Percentiles rank a stretch among this genome's conserved stretches.
Evolutionary conservation across 1,284 basidiomycete species (phyloP).

Genomic region (Mycosarcoma maydis): DNA sequence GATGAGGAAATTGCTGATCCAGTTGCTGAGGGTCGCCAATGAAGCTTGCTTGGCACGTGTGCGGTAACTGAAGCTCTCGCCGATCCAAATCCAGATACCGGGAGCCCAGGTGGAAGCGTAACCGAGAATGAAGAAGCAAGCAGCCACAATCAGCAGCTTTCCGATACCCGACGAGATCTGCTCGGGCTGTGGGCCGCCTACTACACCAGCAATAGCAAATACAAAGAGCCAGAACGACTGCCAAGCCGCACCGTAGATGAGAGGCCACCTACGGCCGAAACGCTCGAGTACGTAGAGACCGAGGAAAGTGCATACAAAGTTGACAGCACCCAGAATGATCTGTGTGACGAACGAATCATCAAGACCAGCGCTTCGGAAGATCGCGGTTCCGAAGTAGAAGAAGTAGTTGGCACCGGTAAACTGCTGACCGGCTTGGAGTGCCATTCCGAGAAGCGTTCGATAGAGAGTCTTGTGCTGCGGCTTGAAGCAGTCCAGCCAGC

Average conservation of each 20-base stretch:
- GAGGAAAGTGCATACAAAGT: slow-evolving; percentile 73
- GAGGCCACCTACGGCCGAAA: slow-evolving; percentile 71
- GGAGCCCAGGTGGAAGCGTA: slow-evolving; percentile 78
- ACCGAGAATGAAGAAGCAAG: slow-evolving; percentile 80
- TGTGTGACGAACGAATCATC: slow-evolving; percentile 73
- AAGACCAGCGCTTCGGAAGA: slow-evolving; percentile 78
- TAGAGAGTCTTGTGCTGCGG: slow-evolving; percentile 58
- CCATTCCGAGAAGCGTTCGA: slow-evolving; percentile 71
- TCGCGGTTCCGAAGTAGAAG: slow-evolving; percentile 71
- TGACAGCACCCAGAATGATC: slow-evolving; percentile 73
- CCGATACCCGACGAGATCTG: slow-evolving; percentile 67
- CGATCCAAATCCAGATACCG: slow-evolving; percentile 63
- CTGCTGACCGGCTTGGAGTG: slow-evolving; percentile 78
- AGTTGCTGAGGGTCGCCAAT: slow-evolving; percentile 76
- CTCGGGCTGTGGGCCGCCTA: slow-evolving; percentile 70
- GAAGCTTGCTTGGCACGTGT: slow-evolving; percentile 81
- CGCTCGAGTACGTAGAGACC: slow-evolving; percentile 73
- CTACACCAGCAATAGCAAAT: slow-evolving; percentile 79
- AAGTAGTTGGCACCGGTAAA: slow-evolving; percentile 75
- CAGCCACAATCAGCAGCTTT: slow-evolving; percentile 78
- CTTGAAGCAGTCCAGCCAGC: slow-evolving; percentile 64
- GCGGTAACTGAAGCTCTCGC: slow-evolving; percentile 78
- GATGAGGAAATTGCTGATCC: slow-evolving; percentile 78
- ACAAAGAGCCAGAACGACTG: slow-evolving; percentile 80
- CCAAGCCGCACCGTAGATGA: slow-evolving; percentile 71